Evolutionary conservation across 176 grass and related monocot genomes (phyloP).

Genomic region (Oropetium thomaeum): DNA sequence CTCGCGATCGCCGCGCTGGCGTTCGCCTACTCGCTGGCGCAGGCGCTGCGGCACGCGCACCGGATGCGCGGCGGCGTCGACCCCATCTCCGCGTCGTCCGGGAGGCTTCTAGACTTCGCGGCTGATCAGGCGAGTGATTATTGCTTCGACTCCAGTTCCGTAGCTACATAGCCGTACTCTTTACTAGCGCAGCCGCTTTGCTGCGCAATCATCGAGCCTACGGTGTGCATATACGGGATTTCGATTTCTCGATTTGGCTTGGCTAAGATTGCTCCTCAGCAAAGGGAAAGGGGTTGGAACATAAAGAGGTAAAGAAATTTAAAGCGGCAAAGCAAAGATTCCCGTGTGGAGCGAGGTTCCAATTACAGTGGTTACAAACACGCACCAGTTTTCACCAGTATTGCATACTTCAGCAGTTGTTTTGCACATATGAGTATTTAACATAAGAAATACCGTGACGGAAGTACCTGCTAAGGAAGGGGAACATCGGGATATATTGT

Average conservation of each 20-base stretch:
- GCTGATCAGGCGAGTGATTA: slow-evolving; percentile 71
- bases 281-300: background rate
- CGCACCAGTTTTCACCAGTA: slow-evolving; percentile 6
- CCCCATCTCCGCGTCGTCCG: slow-evolving; percentile 13
- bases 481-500: background rate
- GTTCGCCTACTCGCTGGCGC: slow-evolving; percentile 58
- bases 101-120: slow-evolving; percentile 54
- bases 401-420: background rate
- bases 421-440: background rate
- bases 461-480: background rate
- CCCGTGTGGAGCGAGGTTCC: background rate
- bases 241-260: slow-evolving; percentile 16
- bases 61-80: slow-evolving; percentile 42
- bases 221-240: background rate
- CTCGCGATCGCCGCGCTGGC: slow-evolving; percentile 55
- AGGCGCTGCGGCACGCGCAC: slow-evolving; percentile 47
- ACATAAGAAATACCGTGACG: background rate
- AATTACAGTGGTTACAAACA: slow-evolving; percentile 12
- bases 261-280: background rate
- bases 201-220: background rate
- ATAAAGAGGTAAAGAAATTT: slow-evolving; percentile 10
- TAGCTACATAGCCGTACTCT: background rate
- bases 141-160: slow-evolving; percentile 12
- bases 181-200: background rate
- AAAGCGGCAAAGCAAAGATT: slow-evolving; percentile 13